A percentile compares a stretch with the other conserved stretches of the same genome.
These are phyloP conservation scores for Rhizopogon sp. DNA, from an alignment of 768 basidiomycete genomes.

Conservation along the genomic window DNA sequence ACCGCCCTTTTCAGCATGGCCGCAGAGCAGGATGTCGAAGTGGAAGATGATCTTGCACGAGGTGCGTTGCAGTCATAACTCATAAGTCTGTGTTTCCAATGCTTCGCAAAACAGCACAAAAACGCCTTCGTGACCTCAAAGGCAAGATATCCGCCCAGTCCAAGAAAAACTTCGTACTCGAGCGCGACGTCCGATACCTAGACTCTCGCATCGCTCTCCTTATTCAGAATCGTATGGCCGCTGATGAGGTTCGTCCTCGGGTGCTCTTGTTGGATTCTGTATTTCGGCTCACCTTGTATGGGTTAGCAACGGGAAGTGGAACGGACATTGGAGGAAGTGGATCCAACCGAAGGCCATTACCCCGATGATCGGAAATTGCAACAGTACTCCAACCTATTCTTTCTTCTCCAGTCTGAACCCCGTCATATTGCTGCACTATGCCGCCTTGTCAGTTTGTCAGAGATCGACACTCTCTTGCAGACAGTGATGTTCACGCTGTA, in stretches of 20 bases:
- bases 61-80: constrained; percentile 43
- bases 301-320: constrained; percentile 90
- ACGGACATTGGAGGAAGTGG: constrained; percentile 91
- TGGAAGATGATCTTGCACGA: constrained; percentile 94
- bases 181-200: constrained; percentile 96
- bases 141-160: constrained; percentile 96
- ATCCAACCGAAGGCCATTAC: constrained; percentile 86
- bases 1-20: constrained; percentile 97
- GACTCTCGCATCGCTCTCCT: constrained; percentile 96
- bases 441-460: constrained; percentile 90
- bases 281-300: constrained; percentile 10
- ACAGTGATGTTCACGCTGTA: constrained; percentile 99
- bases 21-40: constrained; percentile 96
- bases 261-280: neutral
- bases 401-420: constrained; percentile 96
- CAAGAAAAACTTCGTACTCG: constrained; percentile 99
- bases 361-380: constrained; percentile 93
- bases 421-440: constrained; percentile 95
- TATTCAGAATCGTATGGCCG: constrained; percentile 97
- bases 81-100: neutral
- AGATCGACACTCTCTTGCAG: constrained; percentile 98
- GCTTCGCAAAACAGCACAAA: constrained; percentile 66
- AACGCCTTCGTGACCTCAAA: constrained; percentile 93
- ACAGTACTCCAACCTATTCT: constrained; percentile 98
- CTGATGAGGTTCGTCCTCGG: constrained; percentile 70